phyloP scores from a whole-genome alignment of 331 rosid genomes.

The Malus hybrid region DNA sequence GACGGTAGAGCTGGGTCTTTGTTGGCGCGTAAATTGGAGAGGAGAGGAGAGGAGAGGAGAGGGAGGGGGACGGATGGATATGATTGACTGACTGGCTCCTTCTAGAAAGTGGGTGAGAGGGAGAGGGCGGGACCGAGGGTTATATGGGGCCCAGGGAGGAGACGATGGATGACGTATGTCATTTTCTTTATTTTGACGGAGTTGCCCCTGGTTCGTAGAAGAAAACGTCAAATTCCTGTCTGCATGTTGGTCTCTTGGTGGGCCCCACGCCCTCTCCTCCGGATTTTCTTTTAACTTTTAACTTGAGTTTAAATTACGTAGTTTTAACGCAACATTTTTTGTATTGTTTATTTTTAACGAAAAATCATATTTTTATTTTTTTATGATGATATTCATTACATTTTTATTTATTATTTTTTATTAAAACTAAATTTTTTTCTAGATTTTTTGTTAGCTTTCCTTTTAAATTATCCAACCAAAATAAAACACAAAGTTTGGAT shows the following conservation, averaged over 20 bases:
- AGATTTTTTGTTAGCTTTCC: no score
- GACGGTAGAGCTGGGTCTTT: slow-evolving; percentile 28
- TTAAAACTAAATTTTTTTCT: no score
- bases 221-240: background rate
- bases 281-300: no score
- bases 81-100: slow-evolving; percentile 24
- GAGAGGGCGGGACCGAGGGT: background rate
- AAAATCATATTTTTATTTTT: no score
- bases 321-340: no score
- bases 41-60: no score
- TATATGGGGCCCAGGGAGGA: background rate
- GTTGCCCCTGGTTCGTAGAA: background rate
- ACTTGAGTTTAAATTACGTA: no score
- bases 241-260: background rate
- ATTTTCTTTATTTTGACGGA: background rate
- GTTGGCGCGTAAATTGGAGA: slow-evolving; percentile 31
- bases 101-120: slow-evolving; percentile 9
- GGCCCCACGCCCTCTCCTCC: background rate
- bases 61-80: background rate
- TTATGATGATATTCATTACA: no score
- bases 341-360: no score
- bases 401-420: no score
- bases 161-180: background rate
- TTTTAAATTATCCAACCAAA: no score
- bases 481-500: no score